Percentiles rank a stretch among this genome's conserved stretches.
phyloP scores from a whole-genome alignment of 2,329 filamentous ascomycete species.

The Aspergillus tanneri region DNA sequence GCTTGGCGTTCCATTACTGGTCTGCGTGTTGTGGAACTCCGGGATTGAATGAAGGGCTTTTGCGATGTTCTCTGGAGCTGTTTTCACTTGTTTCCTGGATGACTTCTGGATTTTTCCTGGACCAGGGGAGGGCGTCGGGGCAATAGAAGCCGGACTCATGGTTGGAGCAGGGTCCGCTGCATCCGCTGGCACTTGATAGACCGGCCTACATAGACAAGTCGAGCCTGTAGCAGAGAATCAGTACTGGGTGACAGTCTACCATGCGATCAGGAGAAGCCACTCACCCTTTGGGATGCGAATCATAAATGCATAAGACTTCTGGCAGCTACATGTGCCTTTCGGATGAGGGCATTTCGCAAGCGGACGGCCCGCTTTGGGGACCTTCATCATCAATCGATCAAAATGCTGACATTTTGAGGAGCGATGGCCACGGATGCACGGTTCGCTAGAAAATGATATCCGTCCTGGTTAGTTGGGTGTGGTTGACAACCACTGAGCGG shows the following conservation, averaged over 20 bases:
- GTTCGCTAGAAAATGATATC: constrained; percentile 35
- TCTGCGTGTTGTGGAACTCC: constrained; percentile 21
- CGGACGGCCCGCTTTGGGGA: constrained; percentile 50
- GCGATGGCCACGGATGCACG: constrained; percentile 50
- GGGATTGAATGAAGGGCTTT: constrained; percentile 34
- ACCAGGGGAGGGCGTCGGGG: constrained; percentile 25
- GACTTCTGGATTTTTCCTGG: constrained; percentile 39
- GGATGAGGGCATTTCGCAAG: constrained; percentile 50
- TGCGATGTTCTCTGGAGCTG: constrained; percentile 34
- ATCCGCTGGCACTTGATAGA: constrained; percentile 39
- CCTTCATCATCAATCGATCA: constrained; percentile 51
- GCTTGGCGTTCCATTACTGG: constrained; percentile 18
- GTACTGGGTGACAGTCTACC: constrained; percentile 12
- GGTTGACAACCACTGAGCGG: background rate
- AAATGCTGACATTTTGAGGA: constrained; percentile 52
- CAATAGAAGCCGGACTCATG: constrained; percentile 12
- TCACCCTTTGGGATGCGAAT: constrained; percentile 46
- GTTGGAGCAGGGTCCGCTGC: constrained; percentile 23
- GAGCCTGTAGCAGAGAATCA: constrained; percentile 29
- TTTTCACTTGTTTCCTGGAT: constrained; percentile 34
- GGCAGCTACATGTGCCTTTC: constrained; percentile 43
- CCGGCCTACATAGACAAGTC: constrained; percentile 42
- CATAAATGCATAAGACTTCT: constrained; percentile 46
- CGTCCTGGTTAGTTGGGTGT: background rate
- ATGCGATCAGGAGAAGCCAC: constrained; percentile 3